phyloP scores from a whole-genome alignment of 1,139 yeast species.

The Tardiomyces blankii region DNA sequence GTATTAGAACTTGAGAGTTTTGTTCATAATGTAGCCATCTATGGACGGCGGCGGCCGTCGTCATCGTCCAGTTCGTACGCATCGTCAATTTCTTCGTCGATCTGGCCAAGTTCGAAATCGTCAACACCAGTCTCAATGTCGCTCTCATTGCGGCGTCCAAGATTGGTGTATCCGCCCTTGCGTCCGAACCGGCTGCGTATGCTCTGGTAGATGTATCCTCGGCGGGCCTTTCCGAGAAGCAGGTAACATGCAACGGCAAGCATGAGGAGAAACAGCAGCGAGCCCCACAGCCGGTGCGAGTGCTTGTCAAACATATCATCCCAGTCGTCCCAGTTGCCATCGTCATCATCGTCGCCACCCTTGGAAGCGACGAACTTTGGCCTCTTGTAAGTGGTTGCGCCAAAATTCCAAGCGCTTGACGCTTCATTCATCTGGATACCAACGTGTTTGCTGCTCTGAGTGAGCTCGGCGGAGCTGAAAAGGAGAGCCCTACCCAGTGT shows the following conservation, averaged over 20 bases:
- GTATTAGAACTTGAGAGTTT: too few species aligned
- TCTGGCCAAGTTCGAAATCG: too few species aligned
- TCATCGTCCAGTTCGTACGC: too few species aligned
- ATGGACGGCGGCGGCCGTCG: too few species aligned
- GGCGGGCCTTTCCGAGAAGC: conserved; percentile 34
- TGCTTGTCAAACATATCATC: conserved; percentile 22
- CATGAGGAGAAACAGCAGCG: conserved; percentile 36
- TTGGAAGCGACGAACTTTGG: neutral
- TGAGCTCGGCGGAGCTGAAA: conserved; percentile 30
- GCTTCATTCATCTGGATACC: neutral
- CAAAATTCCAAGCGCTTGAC: neutral
- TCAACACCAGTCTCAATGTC: too few species aligned
- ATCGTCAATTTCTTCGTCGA: too few species aligned
- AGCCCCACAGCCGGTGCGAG: conserved; percentile 47
- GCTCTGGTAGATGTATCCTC: conserved; percentile 20
- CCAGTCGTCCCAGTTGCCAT: conserved; percentile 22
- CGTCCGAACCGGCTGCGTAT: conserved; percentile 2
- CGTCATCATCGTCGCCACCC: conserved; percentile 5
- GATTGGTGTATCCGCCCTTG: too few species aligned
- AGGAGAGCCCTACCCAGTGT: conserved; percentile 65
- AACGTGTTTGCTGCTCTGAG: neutral
- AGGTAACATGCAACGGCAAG: conserved; percentile 35
- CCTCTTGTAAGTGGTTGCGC: neutral
- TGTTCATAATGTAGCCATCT: too few species aligned
- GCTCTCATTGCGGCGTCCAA: too few species aligned